Percentiles rank a stretch among this genome's conserved stretches.
Evolutionary conservation across 306 rosid genomes (phyloP).

Genomic region (Lathyrus oleraceus): DNA sequence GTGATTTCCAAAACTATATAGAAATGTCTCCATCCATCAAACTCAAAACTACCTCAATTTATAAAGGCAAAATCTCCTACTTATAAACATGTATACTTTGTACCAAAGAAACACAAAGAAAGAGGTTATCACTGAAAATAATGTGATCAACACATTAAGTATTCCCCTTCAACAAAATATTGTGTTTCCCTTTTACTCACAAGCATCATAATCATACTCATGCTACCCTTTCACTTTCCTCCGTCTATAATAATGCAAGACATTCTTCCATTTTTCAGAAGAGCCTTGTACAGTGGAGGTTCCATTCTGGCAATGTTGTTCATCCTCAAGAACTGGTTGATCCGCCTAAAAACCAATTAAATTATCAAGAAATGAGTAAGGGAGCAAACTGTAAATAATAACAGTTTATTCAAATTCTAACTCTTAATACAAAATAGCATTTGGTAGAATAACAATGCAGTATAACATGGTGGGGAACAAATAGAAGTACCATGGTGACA

Average conservation of each 20-base stretch:
- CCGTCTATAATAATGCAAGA: conserved; percentile 34
- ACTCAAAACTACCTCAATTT: not conserved
- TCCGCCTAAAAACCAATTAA: conserved; percentile 37
- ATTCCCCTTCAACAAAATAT: conserved; percentile 22
- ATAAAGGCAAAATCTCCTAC: not conserved
- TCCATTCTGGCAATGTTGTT: conserved; percentile 32
- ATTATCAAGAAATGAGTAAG: conserved; percentile 6
- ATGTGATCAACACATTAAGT: not conserved
- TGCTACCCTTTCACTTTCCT: conserved; percentile 29
- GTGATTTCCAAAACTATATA: not conserved
- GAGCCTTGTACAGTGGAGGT: conserved; percentile 32
- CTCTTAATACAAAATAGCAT: not conserved
- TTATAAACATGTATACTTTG: not conserved
- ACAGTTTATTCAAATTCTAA: not conserved
- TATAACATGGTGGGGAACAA: not conserved
- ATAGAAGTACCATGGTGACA: conserved; percentile 40
- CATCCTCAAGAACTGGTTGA: conserved; percentile 26
- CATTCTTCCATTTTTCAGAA: not conserved
- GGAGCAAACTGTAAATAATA: not conserved
- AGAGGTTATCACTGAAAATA: not conserved
- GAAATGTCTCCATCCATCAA: not conserved
- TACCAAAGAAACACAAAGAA: not conserved
- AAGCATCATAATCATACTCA: not conserved
- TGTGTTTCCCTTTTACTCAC: conserved; percentile 13
- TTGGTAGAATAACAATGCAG: not conserved